These are phyloP conservation scores for Cubamyces sp. DNA, from an alignment of 768 basidiomycete genomes.

Conservation along the genomic window DNA sequence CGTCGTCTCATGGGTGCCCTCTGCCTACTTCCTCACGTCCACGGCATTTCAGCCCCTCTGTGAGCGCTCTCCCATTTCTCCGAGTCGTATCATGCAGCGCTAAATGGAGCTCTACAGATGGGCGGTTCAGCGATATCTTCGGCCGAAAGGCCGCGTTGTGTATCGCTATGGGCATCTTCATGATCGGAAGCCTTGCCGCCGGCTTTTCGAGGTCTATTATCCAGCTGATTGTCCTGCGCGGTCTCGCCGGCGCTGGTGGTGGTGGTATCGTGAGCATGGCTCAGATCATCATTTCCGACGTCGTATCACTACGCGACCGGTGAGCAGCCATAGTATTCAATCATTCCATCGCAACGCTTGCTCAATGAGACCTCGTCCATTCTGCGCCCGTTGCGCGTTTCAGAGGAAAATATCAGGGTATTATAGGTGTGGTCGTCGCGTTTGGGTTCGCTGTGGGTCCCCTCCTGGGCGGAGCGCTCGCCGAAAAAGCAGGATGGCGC, in stretches of 20 bases:
- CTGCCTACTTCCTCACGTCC: conserved; percentile 69
- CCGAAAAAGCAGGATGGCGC: conserved; percentile 67
- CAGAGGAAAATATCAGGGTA: conserved; percentile 80
- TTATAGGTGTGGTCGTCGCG: conserved; percentile 63
- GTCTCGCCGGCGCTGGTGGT: conserved; percentile 70
- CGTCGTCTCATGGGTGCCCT: conserved; percentile 72
- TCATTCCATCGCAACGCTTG: neutral
- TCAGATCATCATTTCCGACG: conserved; percentile 74
- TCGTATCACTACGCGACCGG: conserved; percentile 72
- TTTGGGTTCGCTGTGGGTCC: conserved; percentile 71
- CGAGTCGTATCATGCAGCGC: conserved; percentile 31
- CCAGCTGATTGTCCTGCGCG: conserved; percentile 71
- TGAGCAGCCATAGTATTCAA: conserved; percentile 29
- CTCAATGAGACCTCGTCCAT: neutral
- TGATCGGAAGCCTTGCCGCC: conserved; percentile 66
- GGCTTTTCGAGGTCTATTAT: conserved; percentile 68
- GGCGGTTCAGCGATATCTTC: conserved; percentile 68
- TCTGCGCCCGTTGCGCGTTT: neutral
- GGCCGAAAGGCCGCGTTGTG: conserved; percentile 65
- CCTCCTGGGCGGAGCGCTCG: conserved; percentile 65
- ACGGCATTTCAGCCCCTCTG: conserved; percentile 61
- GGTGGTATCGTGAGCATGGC: conserved; percentile 71
- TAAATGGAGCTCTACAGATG: conserved; percentile 47
- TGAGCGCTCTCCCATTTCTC: conserved; percentile 27
- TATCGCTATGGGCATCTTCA: conserved; percentile 62